phyloP scores from a whole-genome alignment of 1,139 yeast genomes.

The Kurtzmaniella quercitrusa region DNA sequence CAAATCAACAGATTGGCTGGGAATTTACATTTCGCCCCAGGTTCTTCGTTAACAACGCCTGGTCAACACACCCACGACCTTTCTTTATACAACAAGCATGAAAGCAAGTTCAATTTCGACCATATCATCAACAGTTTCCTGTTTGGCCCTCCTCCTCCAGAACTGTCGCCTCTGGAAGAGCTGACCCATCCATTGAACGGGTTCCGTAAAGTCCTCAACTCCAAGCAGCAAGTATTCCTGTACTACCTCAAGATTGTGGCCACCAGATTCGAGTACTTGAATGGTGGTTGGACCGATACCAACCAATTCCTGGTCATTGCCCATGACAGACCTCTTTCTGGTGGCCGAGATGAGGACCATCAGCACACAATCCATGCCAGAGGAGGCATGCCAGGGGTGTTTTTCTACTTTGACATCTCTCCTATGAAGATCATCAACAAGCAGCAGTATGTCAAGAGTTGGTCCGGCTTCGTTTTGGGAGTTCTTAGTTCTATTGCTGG shows the following conservation, averaged over 20 bases:
- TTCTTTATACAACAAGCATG: slow-evolving; percentile 57
- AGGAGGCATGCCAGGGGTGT: slow-evolving; percentile 91
- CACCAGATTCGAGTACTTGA: slow-evolving; percentile 72
- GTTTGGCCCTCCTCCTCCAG: slow-evolving; percentile 67
- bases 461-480: slow-evolving; percentile 84
- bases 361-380: slow-evolving; percentile 78
- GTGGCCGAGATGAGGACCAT: slow-evolving; percentile 90
- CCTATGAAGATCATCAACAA: slow-evolving; percentile 88
- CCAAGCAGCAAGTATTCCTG: slow-evolving; percentile 63
- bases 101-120: slow-evolving; percentile 58
- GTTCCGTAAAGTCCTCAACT: slow-evolving; percentile 31
- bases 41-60: slow-evolving; percentile 54
- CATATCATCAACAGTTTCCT: slow-evolving; percentile 78
- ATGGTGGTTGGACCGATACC: slow-evolving; percentile 56
- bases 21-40: slow-evolving; percentile 93
- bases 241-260: slow-evolving; percentile 90
- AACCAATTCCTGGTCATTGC: slow-evolving; percentile 89
- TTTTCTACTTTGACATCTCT: slow-evolving; percentile 84
- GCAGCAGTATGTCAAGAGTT: slow-evolving; percentile 72
- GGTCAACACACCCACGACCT: slow-evolving; percentile 80
- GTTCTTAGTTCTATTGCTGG: slow-evolving; percentile 91
- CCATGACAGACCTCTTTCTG: slow-evolving; percentile 78
- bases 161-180: slow-evolving; percentile 19
- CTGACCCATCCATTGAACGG: slow-evolving; percentile 75
- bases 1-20: slow-evolving; percentile 84